These are phyloP conservation scores for Hanseniaspora singularis DNA, from an alignment of 805 yeast species.

Conservation along the genomic window DNA sequence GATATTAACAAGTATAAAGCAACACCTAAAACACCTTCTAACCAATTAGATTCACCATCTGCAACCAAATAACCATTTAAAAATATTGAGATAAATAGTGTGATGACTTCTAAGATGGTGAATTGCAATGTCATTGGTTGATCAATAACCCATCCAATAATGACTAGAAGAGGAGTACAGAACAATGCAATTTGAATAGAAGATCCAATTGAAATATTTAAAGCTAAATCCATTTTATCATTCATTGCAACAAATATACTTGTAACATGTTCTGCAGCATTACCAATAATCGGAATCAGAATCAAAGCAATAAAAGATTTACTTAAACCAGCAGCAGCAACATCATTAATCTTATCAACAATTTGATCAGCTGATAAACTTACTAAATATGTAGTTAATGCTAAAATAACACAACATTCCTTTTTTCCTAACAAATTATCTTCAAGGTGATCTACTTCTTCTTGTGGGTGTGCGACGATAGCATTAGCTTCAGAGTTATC, in stretches of 20 bases:
- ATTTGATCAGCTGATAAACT: constrained; percentile 87
- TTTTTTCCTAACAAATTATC: constrained; percentile 34
- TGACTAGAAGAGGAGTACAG: constrained; percentile 89
- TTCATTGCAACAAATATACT: constrained; percentile 90
- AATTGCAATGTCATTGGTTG: constrained; percentile 89
- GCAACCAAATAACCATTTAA: constrained; percentile 74
- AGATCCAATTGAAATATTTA: constrained; percentile 94
- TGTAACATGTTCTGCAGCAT: constrained; percentile 97
- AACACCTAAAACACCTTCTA: constrained; percentile 87
- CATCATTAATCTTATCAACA: constrained; percentile 88
- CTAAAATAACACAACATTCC: constrained; percentile 43
- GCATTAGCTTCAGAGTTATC: constrained; percentile 37
- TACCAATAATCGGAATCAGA: constrained; percentile 91
- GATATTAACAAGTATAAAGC: constrained; percentile 81
- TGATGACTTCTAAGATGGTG: constrained; percentile 87
- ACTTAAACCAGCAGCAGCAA: constrained; percentile 69
- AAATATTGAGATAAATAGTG: constrained; percentile 78
- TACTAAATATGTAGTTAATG: constrained; percentile 61
- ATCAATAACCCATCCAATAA: constrained; percentile 83
- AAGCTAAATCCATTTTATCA: constrained; percentile 93
- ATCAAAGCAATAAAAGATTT: constrained; percentile 92
- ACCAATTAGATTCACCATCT: constrained; percentile 94
- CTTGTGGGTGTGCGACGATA: constrained; percentile 15
- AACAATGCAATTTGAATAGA: constrained; percentile 90
- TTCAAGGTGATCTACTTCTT: constrained; percentile 8